phyloP scores from a whole-genome alignment of 768 basidiomycete species.

The Brasilioporus rufonigricans region DNA sequence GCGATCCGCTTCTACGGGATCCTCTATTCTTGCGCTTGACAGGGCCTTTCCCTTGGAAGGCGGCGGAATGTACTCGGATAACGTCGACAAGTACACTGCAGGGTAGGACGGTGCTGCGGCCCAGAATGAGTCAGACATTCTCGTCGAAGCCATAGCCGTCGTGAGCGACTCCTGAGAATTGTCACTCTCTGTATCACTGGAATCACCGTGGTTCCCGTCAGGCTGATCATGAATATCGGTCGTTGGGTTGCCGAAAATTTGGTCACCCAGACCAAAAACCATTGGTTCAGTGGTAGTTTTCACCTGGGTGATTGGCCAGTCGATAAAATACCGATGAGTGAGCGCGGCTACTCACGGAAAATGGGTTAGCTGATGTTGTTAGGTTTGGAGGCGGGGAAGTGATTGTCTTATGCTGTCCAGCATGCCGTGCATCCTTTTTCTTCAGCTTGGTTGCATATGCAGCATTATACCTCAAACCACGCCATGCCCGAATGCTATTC shows the following conservation, averaged over 20 bases:
- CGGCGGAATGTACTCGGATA: conserved; percentile 67
- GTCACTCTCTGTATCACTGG: conserved; percentile 37
- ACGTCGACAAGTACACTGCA: conserved; percentile 72
- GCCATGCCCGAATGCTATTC: conserved; percentile 75
- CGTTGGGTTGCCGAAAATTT: conserved; percentile 53
- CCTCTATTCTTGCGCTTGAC: conserved; percentile 36
- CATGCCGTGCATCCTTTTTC: conserved; percentile 46
- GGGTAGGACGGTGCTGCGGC: conserved; percentile 59
- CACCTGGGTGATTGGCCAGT: conserved; percentile 17
- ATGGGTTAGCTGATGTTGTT: conserved; percentile 56
- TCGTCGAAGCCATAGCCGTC: conserved; percentile 54
- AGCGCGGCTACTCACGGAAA: conserved; percentile 49
- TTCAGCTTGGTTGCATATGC: conserved; percentile 73
- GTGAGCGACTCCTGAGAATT: conserved; percentile 48
- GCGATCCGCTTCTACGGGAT: conserved; percentile 42
- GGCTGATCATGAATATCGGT: conserved; percentile 16
- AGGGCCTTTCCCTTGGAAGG: conserved; percentile 47
- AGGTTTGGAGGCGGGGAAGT: conserved; percentile 29
- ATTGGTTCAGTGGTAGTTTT: conserved; percentile 29
- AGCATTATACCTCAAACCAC: conserved; percentile 69
- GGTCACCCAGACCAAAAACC: conserved; percentile 59
- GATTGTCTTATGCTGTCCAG: conserved; percentile 37
- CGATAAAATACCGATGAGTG: background rate
- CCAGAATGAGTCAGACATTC: conserved; percentile 66
- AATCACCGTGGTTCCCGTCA: conserved; percentile 18